These are phyloP conservation scores for Rhizodiscina lignyota DNA, from an alignment of 495 filamentous ascomycete species.

Conservation along the genomic window DNA sequence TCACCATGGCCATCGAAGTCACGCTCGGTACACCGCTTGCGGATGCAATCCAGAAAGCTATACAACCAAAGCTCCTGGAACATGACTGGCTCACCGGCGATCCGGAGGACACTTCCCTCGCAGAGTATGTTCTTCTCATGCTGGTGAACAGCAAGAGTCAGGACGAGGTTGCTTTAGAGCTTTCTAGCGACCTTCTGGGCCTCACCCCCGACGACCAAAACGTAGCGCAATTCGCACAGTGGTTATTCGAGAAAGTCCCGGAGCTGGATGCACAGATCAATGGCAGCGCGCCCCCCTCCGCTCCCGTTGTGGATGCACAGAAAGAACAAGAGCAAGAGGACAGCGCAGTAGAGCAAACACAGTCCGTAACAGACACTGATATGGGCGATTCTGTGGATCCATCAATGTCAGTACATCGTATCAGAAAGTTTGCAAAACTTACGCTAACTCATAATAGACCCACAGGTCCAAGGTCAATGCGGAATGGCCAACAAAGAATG, in stretches of 20 bases:
- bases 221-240: constrained; percentile 68
- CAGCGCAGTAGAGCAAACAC: no score
- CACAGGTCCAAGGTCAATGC: constrained; percentile 91
- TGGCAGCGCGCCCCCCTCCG: constrained; percentile 14
- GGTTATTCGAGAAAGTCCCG: constrained; percentile 78
- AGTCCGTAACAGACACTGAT: no score
- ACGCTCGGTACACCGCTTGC: constrained; percentile 61
- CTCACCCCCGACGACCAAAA: constrained; percentile 70
- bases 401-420: no score
- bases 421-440: not conserved
- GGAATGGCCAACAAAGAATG: constrained; percentile 39
- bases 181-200: constrained; percentile 73
- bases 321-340: constrained; percentile 3
- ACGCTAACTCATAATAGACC: constrained; percentile 38
- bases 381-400: no score
- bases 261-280: constrained; percentile 46
- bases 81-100: constrained; percentile 76
- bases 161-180: constrained; percentile 73
- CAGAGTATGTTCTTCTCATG: constrained; percentile 95
- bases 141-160: constrained; percentile 85
- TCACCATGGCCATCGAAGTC: constrained; percentile 55
- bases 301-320: not conserved
- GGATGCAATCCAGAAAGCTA: constrained; percentile 56
- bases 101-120: constrained; percentile 65
- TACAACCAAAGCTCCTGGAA: constrained; percentile 90